phyloP scores from a whole-genome alignment of 23 red algal species.

The Chondrus crispus region DNA sequence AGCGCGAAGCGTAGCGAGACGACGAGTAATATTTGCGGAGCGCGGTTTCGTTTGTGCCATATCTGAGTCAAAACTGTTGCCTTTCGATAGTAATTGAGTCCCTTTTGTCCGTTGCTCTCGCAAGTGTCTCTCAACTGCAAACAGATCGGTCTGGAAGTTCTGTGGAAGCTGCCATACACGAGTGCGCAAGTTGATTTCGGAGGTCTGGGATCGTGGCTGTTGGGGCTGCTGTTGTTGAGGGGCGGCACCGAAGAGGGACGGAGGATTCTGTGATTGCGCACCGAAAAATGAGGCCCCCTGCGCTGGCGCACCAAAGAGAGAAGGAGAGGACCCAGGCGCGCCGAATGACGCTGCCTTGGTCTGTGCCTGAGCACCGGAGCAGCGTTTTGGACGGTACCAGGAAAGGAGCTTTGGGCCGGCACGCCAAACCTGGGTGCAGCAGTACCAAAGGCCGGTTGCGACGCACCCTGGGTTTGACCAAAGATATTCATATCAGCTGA shows the following conservation, averaged over 20 bases:
- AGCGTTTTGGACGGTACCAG: no score
- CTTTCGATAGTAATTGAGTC: conserved; percentile 5
- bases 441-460: no score
- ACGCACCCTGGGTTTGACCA: no score
- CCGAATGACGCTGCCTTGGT: conserved; percentile 16
- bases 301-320: conserved; percentile 21
- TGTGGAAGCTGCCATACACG: conserved; percentile 46
- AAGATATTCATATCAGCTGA: no score
- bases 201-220: not conserved
- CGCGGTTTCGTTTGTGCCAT: not conserved
- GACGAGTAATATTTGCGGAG: not conserved
- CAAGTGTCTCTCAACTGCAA: conserved; percentile 57
- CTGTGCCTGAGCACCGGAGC: conserved; percentile 1
- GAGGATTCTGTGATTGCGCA: not conserved
- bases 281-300: conserved; percentile 19
- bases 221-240: conserved; percentile 1
- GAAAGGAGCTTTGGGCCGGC: no score
- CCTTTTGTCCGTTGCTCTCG: conserved; percentile 49
- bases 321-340: not conserved
- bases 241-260: conserved; percentile 28
- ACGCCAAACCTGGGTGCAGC: no score
- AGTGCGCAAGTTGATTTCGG: conserved; percentile 44
- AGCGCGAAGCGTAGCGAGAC: conserved; percentile 3
- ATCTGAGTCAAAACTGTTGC: conserved; percentile 3
- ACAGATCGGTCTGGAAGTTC: conserved; percentile 52